Conservation (phyloP, 495 filamentous ascomycete species). For the Lophiotrema nucula region DNA sequence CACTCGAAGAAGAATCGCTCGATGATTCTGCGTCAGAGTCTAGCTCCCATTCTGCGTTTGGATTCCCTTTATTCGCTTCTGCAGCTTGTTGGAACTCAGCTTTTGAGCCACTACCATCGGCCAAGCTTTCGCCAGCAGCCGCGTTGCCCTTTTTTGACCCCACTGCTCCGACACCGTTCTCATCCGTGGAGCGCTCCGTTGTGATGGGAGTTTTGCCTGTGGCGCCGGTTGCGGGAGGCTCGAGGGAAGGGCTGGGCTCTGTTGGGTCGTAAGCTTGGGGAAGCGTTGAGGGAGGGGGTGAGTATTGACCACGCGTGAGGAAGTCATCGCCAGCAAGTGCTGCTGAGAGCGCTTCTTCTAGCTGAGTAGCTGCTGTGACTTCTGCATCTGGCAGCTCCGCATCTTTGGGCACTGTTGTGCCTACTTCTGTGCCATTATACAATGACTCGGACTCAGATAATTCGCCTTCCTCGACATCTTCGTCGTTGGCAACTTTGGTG, state of each 20-base stretch:
- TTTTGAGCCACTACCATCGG: conserved; percentile 23
- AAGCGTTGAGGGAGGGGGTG: background rate
- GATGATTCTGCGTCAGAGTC: conserved; percentile 55
- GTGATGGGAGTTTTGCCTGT: background rate
- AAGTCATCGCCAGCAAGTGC: background rate
- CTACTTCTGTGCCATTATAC: conserved; percentile 14
- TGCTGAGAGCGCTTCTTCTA: background rate
- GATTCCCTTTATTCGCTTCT: conserved; percentile 54
- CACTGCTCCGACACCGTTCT: no score
- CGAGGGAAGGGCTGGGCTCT: background rate
- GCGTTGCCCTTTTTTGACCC: no score
- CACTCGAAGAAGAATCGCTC: conserved; percentile 44
- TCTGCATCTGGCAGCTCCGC: background rate
- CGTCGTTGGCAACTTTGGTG: background rate
- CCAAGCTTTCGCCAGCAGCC: no score
- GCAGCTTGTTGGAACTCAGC: conserved; percentile 44
- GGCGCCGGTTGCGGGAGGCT: background rate
- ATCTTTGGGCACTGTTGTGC: background rate
- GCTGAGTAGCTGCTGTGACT: background rate
- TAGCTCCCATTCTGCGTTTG: conserved; percentile 69
- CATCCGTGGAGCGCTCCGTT: background rate
- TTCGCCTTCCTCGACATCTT: conserved; percentile 16
- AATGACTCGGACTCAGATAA: conserved; percentile 16
- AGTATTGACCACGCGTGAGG: background rate
- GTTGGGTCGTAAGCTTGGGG: no score